These are phyloP conservation scores for Phytomonas serpens DNA, from an alignment of 208 protist species.

Conservation along the genomic window DNA sequence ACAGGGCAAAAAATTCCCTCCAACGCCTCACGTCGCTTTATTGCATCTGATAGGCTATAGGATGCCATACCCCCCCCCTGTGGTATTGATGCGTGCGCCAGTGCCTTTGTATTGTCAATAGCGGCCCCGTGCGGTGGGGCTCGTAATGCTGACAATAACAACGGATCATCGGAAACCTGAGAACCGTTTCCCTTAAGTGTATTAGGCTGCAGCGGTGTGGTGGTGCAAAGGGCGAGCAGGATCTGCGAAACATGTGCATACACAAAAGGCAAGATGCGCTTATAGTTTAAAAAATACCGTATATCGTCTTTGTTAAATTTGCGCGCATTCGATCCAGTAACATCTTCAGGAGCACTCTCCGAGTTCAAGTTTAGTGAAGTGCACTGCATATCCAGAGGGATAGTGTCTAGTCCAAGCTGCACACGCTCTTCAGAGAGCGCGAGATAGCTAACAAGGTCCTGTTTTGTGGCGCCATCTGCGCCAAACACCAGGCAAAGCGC, in stretches of 20 bases:
- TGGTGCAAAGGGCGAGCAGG: constrained; percentile 46
- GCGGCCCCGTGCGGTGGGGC: too few relatives aligned
- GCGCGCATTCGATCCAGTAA: background rate
- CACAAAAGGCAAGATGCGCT: constrained; percentile 44
- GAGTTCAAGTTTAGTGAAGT: constrained; percentile 40
- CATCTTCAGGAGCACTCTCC: constrained; percentile 7
- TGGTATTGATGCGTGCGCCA: background rate
- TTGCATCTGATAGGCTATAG: constrained; percentile 26
- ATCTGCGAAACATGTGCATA: constrained; percentile 73
- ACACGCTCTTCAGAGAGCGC: constrained; percentile 44
- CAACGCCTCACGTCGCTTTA: constrained; percentile 25
- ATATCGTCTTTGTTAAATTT: constrained; percentile 10
- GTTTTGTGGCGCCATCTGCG: constrained; percentile 48
- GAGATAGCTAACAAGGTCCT: constrained; percentile 61
- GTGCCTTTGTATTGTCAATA: background rate
- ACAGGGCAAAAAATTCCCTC: constrained; percentile 49
- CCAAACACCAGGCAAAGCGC: constrained; percentile 65
- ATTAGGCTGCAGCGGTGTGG: constrained; percentile 21
- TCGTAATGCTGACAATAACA: background rate
- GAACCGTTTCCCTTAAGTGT: background rate
- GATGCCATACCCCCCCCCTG: background rate
- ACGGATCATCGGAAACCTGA: background rate
- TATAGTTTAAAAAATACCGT: constrained; percentile 77
- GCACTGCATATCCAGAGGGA: constrained; percentile 59
- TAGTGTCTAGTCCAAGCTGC: constrained; percentile 34